These are phyloP conservation scores for Cryptomeria japonica DNA, from an alignment of 75 land plant species.

Conservation along the genomic window DNA sequence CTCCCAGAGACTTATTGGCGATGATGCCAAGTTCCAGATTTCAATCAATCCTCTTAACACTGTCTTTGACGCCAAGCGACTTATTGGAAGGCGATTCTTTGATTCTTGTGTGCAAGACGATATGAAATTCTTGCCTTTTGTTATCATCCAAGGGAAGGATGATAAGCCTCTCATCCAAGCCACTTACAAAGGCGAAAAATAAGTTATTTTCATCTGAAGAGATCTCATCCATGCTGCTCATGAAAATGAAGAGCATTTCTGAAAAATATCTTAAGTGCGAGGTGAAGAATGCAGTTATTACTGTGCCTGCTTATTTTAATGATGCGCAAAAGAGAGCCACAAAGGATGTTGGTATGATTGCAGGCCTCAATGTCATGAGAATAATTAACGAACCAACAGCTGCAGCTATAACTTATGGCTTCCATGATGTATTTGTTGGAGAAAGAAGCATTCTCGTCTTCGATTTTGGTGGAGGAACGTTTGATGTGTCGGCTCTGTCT, in stretches of 20 bases:
- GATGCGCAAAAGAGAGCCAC: conserved; percentile 16
- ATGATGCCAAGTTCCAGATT: conserved; percentile 3
- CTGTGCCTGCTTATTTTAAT: conserved; percentile 24
- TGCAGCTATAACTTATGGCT: background rate
- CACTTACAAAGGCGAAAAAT: conserved; percentile 8
- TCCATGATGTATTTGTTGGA: background rate
- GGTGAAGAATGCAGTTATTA: conserved; percentile 25
- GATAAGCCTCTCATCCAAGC: conserved; percentile 24
- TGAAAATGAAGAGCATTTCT: conserved; percentile 18
- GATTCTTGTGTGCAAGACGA: conserved; percentile 22
- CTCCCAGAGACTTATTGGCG: background rate
- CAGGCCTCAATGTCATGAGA: conserved; percentile 18
- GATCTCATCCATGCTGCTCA: conserved; percentile 25
- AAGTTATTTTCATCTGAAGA: conserved; percentile 24
- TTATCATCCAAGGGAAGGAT: background rate
- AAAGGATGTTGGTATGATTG: conserved; percentile 15
- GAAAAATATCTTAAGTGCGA: conserved; percentile 14
- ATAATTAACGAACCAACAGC: conserved; percentile 23
- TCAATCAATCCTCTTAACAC: background rate
- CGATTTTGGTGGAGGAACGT: conserved; percentile 29
- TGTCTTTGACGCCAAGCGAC: conserved; percentile 5
- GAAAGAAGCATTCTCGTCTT: conserved; percentile 17
- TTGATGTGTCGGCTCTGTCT: conserved; percentile 32
- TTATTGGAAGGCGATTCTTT: conserved; percentile 18
- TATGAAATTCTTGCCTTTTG: conserved; percentile 21